Conservation (phyloP, 2,329 filamentous ascomycete species). For the Hypoxylon sp. region DNA sequence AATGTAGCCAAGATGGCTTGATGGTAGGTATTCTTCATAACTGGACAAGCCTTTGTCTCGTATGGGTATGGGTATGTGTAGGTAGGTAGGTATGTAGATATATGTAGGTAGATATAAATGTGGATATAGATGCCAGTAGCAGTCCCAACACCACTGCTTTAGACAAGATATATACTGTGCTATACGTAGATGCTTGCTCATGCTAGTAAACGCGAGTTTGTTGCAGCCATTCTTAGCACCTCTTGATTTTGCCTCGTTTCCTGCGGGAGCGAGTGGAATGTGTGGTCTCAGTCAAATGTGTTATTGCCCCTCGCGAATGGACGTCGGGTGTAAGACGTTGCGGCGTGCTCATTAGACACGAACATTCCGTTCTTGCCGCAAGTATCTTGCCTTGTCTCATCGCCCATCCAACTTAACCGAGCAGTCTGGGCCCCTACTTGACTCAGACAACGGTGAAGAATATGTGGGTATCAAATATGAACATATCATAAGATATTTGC, state of each 20-base stretch:
- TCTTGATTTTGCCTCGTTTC: neutral
- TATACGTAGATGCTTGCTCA: slow-evolving; percentile 3
- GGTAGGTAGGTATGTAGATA: neutral
- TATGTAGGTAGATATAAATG: neutral
- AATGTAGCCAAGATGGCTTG: neutral
- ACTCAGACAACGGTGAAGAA: slow-evolving; percentile 8
- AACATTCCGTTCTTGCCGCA: neutral
- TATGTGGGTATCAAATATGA: slow-evolving; percentile 32
- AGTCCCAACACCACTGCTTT: neutral
- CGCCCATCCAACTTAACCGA: neutral
- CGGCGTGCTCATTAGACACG: slow-evolving; percentile 2
- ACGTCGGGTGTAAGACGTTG: neutral
- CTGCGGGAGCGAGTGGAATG: slow-evolving; percentile 8
- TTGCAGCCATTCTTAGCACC: neutral
- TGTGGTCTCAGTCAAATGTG: slow-evolving; percentile 5
- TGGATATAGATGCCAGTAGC: slow-evolving; percentile 9
- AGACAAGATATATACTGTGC: neutral
- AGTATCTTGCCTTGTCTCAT: slow-evolving; percentile 3
- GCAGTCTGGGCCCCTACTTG: slow-evolving; percentile 3
- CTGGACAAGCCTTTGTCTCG: neutral
- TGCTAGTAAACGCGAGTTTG: neutral
- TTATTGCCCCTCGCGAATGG: slow-evolving; percentile 8
- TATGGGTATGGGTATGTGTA: neutral
- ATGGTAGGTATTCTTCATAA: neutral
- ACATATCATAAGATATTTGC: slow-evolving; percentile 17